Base-by-base conservation (phyloP, 2,329 filamentous ascomycete species). In the Diaporthe citrichinensis region DNA sequence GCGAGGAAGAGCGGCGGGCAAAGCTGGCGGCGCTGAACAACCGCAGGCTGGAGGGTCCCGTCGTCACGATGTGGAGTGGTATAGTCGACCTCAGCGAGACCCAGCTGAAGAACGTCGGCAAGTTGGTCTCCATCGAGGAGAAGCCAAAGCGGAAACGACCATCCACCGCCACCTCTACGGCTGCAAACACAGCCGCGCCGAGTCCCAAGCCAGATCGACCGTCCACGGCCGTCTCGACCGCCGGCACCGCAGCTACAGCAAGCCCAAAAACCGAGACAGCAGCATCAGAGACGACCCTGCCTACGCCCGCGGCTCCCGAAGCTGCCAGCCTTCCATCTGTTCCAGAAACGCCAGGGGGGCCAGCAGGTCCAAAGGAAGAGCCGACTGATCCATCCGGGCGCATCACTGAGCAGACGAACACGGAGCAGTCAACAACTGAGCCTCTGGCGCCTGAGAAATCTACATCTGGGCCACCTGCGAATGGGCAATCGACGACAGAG, bases 11-110 rank as follows among this genome's bases (percentile, higher is more conserved):
- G 81, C 90, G 96, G 77, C 90, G 92, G 78, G 94, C 92, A 55
- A 96, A 94, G 84, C 88, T 98, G 65, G 95, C 96, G 53, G 97
- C 96, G 20, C 87, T 98, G 79, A 94, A 98, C 80, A 95, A 95
- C 82, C 92, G 96, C 67, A 95, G 94, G 69, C 89, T 98, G 12
- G 93, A 96, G 72, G 97, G 97, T 0, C 95, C 97, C 0, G 95
- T 98, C 15, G 92, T 98, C 57, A 95, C 94, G 2, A 96, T 94
- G 83, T 98, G 96, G 93, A 98, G 96, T 83, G 97, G 96, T n/a
- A 90, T 95, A 77, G 94, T 94, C 46, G 91, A 94, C 79, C 96
- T 95, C 90, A 89, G 93, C 73, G 93, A 95, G 80, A 94, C 93
- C 34, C 94, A 93, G 81, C 86, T 96, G 81, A 92, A 91, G 81